Evolutionary conservation across 2,329 filamentous ascomycete genomes (phyloP).

Genomic region (Ophiocordyceps sinensis): DNA sequence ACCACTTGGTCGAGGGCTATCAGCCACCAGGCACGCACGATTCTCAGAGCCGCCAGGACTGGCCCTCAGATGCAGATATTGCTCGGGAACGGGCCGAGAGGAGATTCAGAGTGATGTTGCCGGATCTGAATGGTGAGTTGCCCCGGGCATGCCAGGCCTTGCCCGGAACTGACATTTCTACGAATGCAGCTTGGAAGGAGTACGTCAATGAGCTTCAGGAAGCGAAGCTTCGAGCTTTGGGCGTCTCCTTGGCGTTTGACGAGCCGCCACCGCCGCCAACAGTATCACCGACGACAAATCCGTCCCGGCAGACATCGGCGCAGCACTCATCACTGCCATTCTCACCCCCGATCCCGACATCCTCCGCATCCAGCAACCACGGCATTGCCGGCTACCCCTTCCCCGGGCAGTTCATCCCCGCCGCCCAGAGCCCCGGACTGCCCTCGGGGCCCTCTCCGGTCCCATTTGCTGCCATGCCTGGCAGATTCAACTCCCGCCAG

Average conservation of each 20-base stretch:
- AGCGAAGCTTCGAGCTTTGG: slow-evolving; percentile 81
- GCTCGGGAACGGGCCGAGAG: slow-evolving; percentile 36
- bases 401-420: slow-evolving; percentile 42
- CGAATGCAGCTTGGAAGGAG: slow-evolving; percentile 46
- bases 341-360: slow-evolving; percentile 69
- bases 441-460: slow-evolving; percentile 58
- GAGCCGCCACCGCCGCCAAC: slow-evolving; percentile 48
- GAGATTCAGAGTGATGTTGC: slow-evolving; percentile 49
- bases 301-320: slow-evolving; percentile 55
- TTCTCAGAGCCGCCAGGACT: slow-evolving; percentile 53
- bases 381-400: slow-evolving; percentile 40
- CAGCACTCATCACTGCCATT: slow-evolving; percentile 66
- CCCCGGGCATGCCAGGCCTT: not conserved
- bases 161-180: slow-evolving; percentile 4
- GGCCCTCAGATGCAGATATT: slow-evolving; percentile 49
- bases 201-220: slow-evolving; percentile 78
- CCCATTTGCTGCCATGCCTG: slow-evolving; percentile 45
- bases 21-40: slow-evolving; percentile 23
- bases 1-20: slow-evolving; percentile 36
- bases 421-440: slow-evolving; percentile 47
- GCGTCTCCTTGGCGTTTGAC: slow-evolving; percentile 67
- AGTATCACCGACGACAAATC: slow-evolving; percentile 48
- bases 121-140: slow-evolving; percentile 47
- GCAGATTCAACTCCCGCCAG: slow-evolving; percentile 53
- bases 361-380: slow-evolving; percentile 61